A percentile compares a stretch with the other conserved stretches of the same genome.
These are phyloP conservation scores for Candida frijolesensis DNA, from an alignment of 1,139 yeast species.

Conservation along the genomic window DNA sequence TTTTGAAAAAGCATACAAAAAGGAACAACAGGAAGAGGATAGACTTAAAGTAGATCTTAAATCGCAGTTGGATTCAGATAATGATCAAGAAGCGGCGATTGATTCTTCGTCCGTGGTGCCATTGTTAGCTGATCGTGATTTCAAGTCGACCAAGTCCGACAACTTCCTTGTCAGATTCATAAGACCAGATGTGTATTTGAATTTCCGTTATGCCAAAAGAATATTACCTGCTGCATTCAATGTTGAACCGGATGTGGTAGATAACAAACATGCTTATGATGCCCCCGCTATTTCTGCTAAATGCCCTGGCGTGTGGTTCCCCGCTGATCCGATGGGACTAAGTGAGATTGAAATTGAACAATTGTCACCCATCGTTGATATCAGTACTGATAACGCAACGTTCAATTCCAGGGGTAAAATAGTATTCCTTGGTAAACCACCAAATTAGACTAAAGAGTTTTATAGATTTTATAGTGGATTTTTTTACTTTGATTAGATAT, in stretches of 20 bases:
- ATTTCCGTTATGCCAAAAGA: conserved; percentile 55
- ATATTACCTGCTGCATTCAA: conserved; percentile 55
- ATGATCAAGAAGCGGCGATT: conserved; percentile 12
- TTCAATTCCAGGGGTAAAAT: conserved; percentile 62
- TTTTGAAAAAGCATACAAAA: conserved; percentile 16
- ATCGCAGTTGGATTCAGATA: conserved; percentile 25
- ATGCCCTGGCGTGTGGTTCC: conserved; percentile 84
- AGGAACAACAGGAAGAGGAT: conserved; percentile 21
- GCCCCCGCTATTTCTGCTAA: conserved; percentile 70
- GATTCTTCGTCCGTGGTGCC: conserved; percentile 30
- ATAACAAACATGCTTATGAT: conserved; percentile 53
- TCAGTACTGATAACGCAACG: conserved; percentile 67
- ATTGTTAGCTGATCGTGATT: conserved; percentile 57
- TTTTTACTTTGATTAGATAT: background rate
- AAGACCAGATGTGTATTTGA: conserved; percentile 65
- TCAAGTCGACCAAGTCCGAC: conserved; percentile 29
- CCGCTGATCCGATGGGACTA: conserved; percentile 82
- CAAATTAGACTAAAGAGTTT: conserved; percentile 25
- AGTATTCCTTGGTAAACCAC: conserved; percentile 61
- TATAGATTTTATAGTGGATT: background rate
- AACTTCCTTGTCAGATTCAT: conserved; percentile 50
- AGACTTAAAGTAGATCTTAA: conserved; percentile 19
- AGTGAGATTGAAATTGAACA: conserved; percentile 59
- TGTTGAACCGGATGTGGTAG: conserved; percentile 30
- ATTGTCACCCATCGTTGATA: conserved; percentile 44